Conservation (phyloP, 345 rosid genomes). For the Boechera divaricarpa region DNA sequence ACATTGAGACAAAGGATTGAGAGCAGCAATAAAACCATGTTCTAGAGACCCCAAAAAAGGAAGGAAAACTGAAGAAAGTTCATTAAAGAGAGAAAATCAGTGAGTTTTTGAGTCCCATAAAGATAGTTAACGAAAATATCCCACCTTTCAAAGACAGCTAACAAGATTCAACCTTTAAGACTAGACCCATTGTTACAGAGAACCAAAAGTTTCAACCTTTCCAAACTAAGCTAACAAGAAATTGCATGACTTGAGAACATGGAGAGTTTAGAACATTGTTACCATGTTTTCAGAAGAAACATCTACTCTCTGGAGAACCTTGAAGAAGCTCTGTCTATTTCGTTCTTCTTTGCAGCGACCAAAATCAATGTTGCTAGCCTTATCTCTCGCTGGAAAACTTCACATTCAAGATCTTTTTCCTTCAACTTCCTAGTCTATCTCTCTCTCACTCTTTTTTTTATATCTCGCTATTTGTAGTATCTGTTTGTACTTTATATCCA, state of each 20-base stretch:
- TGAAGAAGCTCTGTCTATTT: constrained; percentile 1
- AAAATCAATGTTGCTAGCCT: not conserved
- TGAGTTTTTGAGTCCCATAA: not conserved
- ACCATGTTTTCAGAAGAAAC: not conserved
- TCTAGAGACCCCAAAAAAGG: not conserved
- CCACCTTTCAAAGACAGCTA: not conserved
- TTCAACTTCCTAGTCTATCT: not conserved
- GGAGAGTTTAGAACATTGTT: not conserved
- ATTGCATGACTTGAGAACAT: not conserved
- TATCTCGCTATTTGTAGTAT: not conserved
- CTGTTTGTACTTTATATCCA: too few relatives aligned
- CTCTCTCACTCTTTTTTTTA: not conserved
- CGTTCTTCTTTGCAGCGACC: not conserved
- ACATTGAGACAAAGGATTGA: not conserved
- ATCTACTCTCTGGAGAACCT: not conserved
- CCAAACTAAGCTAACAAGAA: not conserved
- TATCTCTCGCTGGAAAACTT: not conserved
- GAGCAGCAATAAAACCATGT: not conserved
- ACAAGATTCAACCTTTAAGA: not conserved
- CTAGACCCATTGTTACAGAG: not conserved
- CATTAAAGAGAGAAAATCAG: too few relatives aligned
- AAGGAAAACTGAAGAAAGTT: not conserved
- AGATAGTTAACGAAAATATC: not conserved
- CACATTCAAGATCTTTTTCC: not conserved
- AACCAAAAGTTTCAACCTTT: not conserved